Base-by-base conservation (phyloP, 805 yeast genomes). In the Metschnikowia noctiluminum region DNA sequence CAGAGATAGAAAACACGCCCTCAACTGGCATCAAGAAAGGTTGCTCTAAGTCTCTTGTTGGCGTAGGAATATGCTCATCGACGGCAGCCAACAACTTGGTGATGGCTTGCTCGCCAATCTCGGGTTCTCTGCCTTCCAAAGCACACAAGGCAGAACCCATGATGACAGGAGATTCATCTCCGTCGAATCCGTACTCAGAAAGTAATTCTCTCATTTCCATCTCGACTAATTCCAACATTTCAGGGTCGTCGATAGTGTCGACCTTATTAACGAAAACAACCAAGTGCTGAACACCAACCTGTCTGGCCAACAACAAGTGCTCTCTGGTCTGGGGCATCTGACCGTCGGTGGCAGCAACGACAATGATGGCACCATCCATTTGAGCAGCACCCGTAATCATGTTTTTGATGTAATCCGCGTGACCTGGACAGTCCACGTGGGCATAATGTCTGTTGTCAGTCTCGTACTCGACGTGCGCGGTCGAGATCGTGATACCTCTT, bases 271-370 rank as follows among this genome's bases (percentile, higher is more conserved):
- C 98, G 63, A 88, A 94, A 45, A 94, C 99, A 71, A 94, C 97
- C 67, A 94, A 82, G 76, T 90, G 82, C 77, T 92, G 96, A 59
- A 94, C 96, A 82, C 99, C 99, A 69, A 94, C 98, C 79, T 94
- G 99, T 80, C 98, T 89, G 57, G 99, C 99, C 66, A 94, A 84
- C 73, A 94, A 78, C 77, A 94, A 80, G 78, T 94, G 99, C 79
- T 94, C 99, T 79, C 98, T 89, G 61, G 99, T 94, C 79, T 94
- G 99, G 68, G 97, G 98, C 98, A 92, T 94, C 77, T 90, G 96
- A 66, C 99, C 99, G 68, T 94, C 99, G 50, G 96, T 79, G 56
- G 99, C 99, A 65, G 98, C 99, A 71, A 94, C 98, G 54, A 92
- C 98, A 76, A 92, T 92, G 63, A 92, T 91, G 60, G 97, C 98